These are phyloP conservation scores for Aspergillus cejpii DNA, from an alignment of 2,329 filamentous ascomycete species.

Conservation along the genomic window DNA sequence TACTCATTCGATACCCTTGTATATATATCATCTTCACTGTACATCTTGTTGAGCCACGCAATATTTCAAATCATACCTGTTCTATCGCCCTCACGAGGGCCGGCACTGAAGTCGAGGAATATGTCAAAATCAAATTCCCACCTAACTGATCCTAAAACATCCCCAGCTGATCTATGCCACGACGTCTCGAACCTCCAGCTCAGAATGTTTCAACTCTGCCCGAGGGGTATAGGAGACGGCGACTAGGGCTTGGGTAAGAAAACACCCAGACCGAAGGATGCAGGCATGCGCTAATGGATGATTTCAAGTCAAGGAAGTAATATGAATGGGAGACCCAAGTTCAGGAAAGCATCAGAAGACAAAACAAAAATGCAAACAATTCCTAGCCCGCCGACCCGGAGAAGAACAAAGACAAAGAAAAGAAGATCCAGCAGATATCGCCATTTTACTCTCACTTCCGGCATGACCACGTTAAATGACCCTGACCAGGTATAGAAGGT, in stretches of 20 bases:
- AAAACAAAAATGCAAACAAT: constrained; percentile 21
- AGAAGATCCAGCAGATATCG: constrained; percentile 24
- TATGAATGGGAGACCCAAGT: constrained; percentile 6
- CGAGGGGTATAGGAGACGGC: background rate
- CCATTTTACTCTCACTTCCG: constrained; percentile 36
- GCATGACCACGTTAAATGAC: constrained; percentile 37
- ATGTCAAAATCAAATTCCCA: too few species aligned
- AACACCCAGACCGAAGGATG: constrained; percentile 11
- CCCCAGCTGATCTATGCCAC: too few species aligned
- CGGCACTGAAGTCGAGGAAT: too few species aligned
- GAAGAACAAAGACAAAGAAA: constrained; percentile 37
- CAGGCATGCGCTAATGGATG: constrained; percentile 4
- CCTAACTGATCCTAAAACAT: too few species aligned
- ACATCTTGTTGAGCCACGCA: too few species aligned
- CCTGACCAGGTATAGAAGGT: constrained; percentile 21
- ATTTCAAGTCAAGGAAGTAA: constrained; percentile 5
- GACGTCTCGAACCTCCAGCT: constrained; percentile 5
- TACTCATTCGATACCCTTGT: too few species aligned
- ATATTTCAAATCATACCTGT: too few species aligned
- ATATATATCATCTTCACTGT: too few species aligned
- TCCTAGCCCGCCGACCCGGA: constrained; percentile 31
- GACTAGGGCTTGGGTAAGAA: constrained; percentile 4
- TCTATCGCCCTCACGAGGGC: too few species aligned
- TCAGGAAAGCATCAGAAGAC: constrained; percentile 11
- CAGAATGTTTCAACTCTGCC: constrained; percentile 27